phyloP scores from a whole-genome alignment of 805 yeast genomes.

The Metschnikowia continentalis region DNA sequence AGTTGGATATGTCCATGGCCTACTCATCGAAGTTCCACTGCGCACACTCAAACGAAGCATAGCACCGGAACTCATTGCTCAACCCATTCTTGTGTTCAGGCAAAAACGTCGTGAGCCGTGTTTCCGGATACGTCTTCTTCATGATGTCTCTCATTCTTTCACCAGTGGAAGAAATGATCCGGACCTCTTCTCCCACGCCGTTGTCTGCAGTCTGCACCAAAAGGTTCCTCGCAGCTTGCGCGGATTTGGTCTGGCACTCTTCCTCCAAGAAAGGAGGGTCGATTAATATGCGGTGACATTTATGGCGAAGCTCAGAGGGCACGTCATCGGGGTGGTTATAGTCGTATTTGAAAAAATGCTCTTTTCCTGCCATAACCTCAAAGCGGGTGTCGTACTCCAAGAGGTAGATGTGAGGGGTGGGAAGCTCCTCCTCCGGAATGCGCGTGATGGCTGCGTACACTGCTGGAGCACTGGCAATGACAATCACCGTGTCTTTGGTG shows the following conservation, averaged over 20 bases:
- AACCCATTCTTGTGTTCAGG: slow-evolving; percentile 85
- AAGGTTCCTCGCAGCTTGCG: slow-evolving; percentile 52
- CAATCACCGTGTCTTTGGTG: slow-evolving; percentile 63
- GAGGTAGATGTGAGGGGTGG: slow-evolving; percentile 67
- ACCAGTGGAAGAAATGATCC: slow-evolving; percentile 78
- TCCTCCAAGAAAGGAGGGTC: slow-evolving; percentile 88
- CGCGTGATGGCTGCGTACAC: slow-evolving; percentile 78
- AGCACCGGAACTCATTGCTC: slow-evolving; percentile 84
- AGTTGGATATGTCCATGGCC: not conserved
- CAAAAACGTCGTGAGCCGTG: slow-evolving; percentile 57
- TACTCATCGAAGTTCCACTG: slow-evolving; percentile 55
- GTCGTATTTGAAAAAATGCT: slow-evolving; percentile 69
- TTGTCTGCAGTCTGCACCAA: slow-evolving; percentile 43
- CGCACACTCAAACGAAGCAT: slow-evolving; percentile 68
- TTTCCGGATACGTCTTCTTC: slow-evolving; percentile 56
- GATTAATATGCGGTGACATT: slow-evolving; percentile 66
- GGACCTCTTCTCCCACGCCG: slow-evolving; percentile 40
- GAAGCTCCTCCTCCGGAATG: slow-evolving; percentile 46
- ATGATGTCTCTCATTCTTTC: slow-evolving; percentile 78
- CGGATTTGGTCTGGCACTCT: slow-evolving; percentile 71
- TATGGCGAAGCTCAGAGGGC: slow-evolving; percentile 52
- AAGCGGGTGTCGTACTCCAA: slow-evolving; percentile 80
- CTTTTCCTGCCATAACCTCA: slow-evolving; percentile 62
- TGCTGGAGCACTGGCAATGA: slow-evolving; percentile 85
- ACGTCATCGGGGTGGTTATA: slow-evolving; percentile 64